Evolutionary conservation across 23 red algal species (phyloP).

Genomic region (Gracilaria vermiculophylla): DNA sequence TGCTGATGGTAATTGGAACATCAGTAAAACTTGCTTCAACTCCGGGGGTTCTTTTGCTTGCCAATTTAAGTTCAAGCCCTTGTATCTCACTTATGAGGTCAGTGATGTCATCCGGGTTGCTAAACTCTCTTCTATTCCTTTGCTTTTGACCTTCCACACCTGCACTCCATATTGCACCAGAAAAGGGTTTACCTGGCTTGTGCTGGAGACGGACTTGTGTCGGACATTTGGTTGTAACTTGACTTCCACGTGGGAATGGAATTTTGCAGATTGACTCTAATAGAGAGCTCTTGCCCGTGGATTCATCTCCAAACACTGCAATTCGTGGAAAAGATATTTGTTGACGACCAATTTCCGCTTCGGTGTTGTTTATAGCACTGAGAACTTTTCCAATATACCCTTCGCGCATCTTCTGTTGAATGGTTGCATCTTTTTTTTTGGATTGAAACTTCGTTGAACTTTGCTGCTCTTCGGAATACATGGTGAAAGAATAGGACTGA

Average conservation of each 20-base stretch:
- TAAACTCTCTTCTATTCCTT: background rate
- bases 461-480: too few relatives aligned
- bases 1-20: slow-evolving; percentile 8
- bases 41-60: background rate
- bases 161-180: background rate
- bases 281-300: slow-evolving; percentile 30
- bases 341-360: slow-evolving; percentile 12
- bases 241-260: slow-evolving; percentile 7
- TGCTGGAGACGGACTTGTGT: slow-evolving; percentile 13
- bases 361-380: slow-evolving; percentile 7
- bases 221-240: background rate
- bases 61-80: background rate
- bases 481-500: too few relatives aligned
- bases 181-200: background rate
- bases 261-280: slow-evolving; percentile 40
- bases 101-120: background rate
- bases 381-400: slow-evolving; percentile 1
- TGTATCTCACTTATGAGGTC: background rate
- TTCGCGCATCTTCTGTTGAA: background rate
- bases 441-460: too few relatives aligned
- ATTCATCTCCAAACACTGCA: slow-evolving; percentile 34
- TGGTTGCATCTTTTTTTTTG: too few relatives aligned
- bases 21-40: background rate
- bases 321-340: slow-evolving; percentile 29
- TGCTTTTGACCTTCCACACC: background rate